These are phyloP conservation scores for Claviceps maximensis DNA, from an alignment of 2,329 filamentous ascomycete species.

Conservation along the genomic window DNA sequence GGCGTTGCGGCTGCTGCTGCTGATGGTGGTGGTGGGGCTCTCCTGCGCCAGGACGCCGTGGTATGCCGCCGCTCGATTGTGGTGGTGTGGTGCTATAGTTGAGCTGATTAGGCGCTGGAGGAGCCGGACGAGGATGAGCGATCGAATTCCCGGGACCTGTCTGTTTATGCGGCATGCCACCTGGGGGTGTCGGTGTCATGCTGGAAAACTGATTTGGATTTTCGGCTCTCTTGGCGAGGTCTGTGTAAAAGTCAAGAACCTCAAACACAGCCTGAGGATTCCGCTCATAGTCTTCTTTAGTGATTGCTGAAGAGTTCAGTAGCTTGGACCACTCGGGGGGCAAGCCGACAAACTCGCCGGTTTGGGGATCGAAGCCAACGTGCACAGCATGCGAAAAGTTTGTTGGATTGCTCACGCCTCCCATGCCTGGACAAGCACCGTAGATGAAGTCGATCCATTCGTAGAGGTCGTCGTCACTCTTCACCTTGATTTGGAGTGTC, in stretches of 20 bases:
- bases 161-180: conserved; percentile 46
- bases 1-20: conserved; percentile 40
- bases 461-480: conserved; percentile 92
- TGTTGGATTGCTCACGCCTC: conserved; percentile 94
- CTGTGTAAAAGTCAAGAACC: conserved; percentile 74
- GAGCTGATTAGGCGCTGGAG: conserved; percentile 28
- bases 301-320: conserved; percentile 89
- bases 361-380: conserved; percentile 91
- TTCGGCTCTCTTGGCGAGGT: conserved; percentile 63
- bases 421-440: conserved; percentile 91
- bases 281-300: conserved; percentile 95
- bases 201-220: conserved; percentile 57
- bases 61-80: conserved; percentile 23
- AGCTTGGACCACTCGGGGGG: conserved; percentile 96
- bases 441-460: conserved; percentile 99
- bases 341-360: conserved; percentile 85
- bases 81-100: conserved; percentile 26
- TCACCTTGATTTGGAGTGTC: conserved; percentile 83
- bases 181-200: conserved; percentile 53
- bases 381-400: conserved; percentile 97
- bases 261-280: conserved; percentile 81
- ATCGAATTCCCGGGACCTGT: conserved; percentile 44
- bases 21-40: conserved; percentile 19
- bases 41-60: conserved; percentile 26
- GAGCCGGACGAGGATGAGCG: conserved; percentile 55